phyloP scores from a whole-genome alignment of 1,284 basidiomycete species.

The Fereydounia khargensis region DNA sequence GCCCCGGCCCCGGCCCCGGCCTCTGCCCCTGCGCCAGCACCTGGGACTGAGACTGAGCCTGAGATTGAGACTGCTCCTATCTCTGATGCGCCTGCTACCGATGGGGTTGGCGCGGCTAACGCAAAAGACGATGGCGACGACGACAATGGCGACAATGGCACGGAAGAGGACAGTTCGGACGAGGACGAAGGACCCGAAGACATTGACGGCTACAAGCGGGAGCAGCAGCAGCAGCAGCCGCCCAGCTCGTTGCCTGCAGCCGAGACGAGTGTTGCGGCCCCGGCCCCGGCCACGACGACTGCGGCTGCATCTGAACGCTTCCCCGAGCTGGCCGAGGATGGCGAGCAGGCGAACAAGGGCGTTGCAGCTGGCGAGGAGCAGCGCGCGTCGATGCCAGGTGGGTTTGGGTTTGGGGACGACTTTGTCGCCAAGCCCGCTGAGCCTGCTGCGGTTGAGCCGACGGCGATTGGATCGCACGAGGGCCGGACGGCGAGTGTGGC shows the following conservation, averaged over 20 bases:
- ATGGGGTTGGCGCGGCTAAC: too few species aligned
- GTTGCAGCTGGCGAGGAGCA: background rate
- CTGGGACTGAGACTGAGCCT: background rate
- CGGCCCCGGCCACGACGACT: background rate
- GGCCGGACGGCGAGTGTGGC: conserved; percentile 21
- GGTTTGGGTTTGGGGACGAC: conserved; percentile 9
- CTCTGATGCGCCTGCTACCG: background rate
- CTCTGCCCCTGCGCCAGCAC: conserved; percentile 2
- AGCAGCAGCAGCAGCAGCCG: conserved; percentile 2
- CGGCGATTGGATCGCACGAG: conserved; percentile 16
- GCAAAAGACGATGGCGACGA: conserved; percentile 6
- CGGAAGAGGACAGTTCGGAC: conserved; percentile 36
- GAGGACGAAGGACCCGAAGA: conserved; percentile 48
- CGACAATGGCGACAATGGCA: conserved; percentile 34
- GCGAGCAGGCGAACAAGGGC: background rate
- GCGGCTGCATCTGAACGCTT: conserved; percentile 9
- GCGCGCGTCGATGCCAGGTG: background rate
- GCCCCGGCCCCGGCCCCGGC: too few species aligned
- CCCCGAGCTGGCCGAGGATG: conserved; percentile 13
- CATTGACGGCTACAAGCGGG: conserved; percentile 27
- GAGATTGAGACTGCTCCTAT: background rate
- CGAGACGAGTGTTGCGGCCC: conserved; percentile 3
- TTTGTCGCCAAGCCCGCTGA: conserved; percentile 5
- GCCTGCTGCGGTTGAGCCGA: conserved; percentile 16
- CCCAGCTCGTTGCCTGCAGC: conserved; percentile 8